Conservation (phyloP, 179 eudicot species). For the Nepenthes alata region DNA sequence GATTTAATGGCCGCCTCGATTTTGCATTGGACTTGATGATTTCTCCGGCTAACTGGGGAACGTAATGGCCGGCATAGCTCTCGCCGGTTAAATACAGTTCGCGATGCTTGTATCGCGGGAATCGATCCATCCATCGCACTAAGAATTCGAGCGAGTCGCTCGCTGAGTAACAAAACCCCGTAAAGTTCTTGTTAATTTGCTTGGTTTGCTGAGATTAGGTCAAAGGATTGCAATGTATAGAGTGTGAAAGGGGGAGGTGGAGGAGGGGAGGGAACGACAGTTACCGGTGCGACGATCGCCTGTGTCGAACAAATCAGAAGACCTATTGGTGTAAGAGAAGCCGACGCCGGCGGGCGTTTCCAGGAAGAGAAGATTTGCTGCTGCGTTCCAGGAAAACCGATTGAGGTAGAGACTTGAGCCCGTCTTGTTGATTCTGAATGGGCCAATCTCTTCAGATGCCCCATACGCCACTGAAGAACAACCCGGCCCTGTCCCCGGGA, state of each 20-base stretch:
- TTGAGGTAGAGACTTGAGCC: conserved; percentile 46
- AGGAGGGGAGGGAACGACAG: too few relatives aligned
- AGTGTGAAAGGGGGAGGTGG: too few relatives aligned
- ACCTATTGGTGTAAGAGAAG: conserved; percentile 64
- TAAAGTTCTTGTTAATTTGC: too few relatives aligned
- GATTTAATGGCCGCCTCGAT: conserved; percentile 20
- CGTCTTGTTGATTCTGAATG: conserved; percentile 59
- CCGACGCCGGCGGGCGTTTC: conserved; percentile 98
- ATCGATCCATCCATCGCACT: conserved; percentile 28
- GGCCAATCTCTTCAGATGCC: conserved; percentile 95
- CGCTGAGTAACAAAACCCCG: conserved; percentile 7
- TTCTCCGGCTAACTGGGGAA: conserved; percentile 32
- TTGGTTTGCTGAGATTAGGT: too few relatives aligned
- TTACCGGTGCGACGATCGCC: conserved; percentile 84
- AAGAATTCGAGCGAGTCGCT: conserved; percentile 26
- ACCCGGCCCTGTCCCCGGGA: conserved; percentile 55
- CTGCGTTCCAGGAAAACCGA: conserved; percentile 71
- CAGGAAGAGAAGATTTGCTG: conserved; percentile 65
- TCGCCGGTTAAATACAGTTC: conserved; percentile 31
- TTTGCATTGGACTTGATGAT: conserved; percentile 21
- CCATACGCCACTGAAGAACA: conserved; percentile 98
- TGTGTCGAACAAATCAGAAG: conserved; percentile 58
- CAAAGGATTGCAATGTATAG: too few relatives aligned
- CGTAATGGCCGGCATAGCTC: conserved; percentile 42
- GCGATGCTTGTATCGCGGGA: conserved; percentile 27